phyloP scores from a whole-genome alignment of 495 filamentous ascomycete genomes.

The Penicillium robsamsonii region DNA sequence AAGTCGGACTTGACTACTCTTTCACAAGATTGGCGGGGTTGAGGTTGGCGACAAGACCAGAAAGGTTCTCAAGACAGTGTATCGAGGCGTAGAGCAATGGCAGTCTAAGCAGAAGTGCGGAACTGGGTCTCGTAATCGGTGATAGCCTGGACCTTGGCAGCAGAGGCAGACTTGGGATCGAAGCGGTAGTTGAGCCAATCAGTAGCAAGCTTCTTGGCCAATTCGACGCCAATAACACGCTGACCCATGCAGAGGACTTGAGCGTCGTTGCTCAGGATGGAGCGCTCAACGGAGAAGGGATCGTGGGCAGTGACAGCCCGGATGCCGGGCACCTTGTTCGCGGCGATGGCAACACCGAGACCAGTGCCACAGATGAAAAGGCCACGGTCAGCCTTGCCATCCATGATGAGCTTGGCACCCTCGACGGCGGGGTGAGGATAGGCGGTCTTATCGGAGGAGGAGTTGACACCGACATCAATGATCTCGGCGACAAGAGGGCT shows the following conservation, averaged over 20 bases:
- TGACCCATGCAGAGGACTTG: conserved; percentile 89
- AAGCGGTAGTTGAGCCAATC: conserved; percentile 85
- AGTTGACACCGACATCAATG: conserved; percentile 66
- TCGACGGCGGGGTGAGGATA: conserved; percentile 79
- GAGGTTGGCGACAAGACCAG: background rate
- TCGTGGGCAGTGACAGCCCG: conserved; percentile 86
- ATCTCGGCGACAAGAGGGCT: conserved; percentile 66
- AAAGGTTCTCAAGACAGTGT: background rate
- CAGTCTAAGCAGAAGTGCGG: conserved; percentile 22
- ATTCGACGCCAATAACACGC: conserved; percentile 75
- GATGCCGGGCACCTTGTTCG: conserved; percentile 84
- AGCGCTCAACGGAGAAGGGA: conserved; percentile 77
- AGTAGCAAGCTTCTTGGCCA: conserved; percentile 71
- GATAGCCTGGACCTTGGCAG: conserved; percentile 74
- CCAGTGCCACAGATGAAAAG: conserved; percentile 87
- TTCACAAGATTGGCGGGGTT: background rate
- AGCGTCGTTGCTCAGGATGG: conserved; percentile 79
- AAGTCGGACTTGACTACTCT: background rate
- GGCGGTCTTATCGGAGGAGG: conserved; percentile 69
- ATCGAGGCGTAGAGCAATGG: background rate
- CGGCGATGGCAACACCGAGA: conserved; percentile 78
- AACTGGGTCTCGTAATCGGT: conserved; percentile 65
- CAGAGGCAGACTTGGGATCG: conserved; percentile 68
- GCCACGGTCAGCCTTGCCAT: conserved; percentile 71
- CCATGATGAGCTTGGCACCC: conserved; percentile 63